Base-by-base conservation (phyloP, 2,329 filamentous ascomycete species). In the Chaetomium olivaceum region DNA sequence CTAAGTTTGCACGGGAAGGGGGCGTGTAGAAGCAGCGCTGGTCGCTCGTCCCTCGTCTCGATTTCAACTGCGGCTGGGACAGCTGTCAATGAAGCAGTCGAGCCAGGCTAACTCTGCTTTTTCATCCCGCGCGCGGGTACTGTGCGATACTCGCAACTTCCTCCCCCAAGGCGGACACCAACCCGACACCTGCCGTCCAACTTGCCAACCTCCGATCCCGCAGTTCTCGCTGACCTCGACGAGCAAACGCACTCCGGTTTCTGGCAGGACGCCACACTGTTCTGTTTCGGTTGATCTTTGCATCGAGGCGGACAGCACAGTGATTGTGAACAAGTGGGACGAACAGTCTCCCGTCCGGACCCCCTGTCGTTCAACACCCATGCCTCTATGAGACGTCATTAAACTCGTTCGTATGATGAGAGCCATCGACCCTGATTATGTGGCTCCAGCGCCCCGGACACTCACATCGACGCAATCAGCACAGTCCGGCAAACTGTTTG, bases 81-180 rank as follows among this genome's bases (percentile, higher is more conserved):
- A 64, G 43, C 52, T 63, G 48, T 54, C 62, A 55, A n/a, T 9
- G 56, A 63, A 33, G 36, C 33, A 33, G 14, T 59, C 33, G 48
- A 59, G 54, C 29, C 54, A 51, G 12, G 43, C 5, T 57, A 27
- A 21, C 31, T 12, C n/a, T 48, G 27, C 14, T 29, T n/a, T n/a
- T 21, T n/a, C 36, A 31, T 43, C 6, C 46, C n/a, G 46, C 46
- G 46, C 46, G 36, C 23, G 12, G 23, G 12, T 43, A 25, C 39
- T 48, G 5, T 39, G 16, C 33, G 21, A 39, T 59, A 29, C 27
- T 50, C 27, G 39, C 58, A 36, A 12, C 8, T 21, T 27, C 16
- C 6, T 36, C n/a, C 39, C 12, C 4, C n/a, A n/a, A 12, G 21
- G 33, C 33, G 11, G 55, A 57, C 33, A 12, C 23, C 33, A 4